A percentile compares a stretch with the other conserved stretches of the same genome.
phyloP scores from a whole-genome alignment of 1,284 basidiomycete genomes.

The Singerocomus rubriflavus region DNA sequence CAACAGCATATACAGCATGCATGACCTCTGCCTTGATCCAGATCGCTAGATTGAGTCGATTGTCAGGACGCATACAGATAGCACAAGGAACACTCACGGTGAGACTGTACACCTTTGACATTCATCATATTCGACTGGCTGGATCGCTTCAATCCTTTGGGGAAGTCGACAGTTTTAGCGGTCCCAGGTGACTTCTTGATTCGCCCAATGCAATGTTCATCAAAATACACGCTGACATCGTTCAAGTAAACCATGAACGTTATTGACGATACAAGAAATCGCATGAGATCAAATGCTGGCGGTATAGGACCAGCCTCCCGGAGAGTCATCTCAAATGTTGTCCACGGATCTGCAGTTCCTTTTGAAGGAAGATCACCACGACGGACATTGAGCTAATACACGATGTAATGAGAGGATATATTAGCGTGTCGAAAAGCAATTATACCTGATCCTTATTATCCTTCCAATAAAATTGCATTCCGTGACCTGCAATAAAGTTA shows the following conservation, averaged over 20 bases:
- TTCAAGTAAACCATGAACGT: constrained; percentile 87
- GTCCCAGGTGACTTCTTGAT: constrained; percentile 53
- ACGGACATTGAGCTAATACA: constrained; percentile 37
- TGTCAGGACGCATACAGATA: not conserved
- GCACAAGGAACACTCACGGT: constrained; percentile 12
- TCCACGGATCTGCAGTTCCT: constrained; percentile 50
- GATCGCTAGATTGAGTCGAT: constrained; percentile 46
- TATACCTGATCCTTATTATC: constrained; percentile 59
- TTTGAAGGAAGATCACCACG: constrained; percentile 53
- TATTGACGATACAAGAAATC: constrained; percentile 88
- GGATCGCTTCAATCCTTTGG: constrained; percentile 33
- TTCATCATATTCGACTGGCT: constrained; percentile 25
- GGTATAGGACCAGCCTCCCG: constrained; percentile 82
- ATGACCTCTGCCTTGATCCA: constrained; percentile 82
- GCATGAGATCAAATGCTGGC: constrained; percentile 75
- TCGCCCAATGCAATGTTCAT: constrained; percentile 70
- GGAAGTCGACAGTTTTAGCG: constrained; percentile 56
- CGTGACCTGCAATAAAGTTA: not conserved
- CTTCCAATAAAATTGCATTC: constrained; percentile 97
- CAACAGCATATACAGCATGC: constrained; percentile 76
- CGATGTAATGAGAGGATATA: too few relatives aligned
- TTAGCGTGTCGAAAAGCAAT: constrained; percentile 40
- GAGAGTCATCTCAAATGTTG: constrained; percentile 84
- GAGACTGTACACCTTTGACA: constrained; percentile 21
- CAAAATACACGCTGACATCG: constrained; percentile 75